Evolutionary conservation across 805 yeast species (phyloP).

Genomic region (Pichia gijzeniarum): DNA sequence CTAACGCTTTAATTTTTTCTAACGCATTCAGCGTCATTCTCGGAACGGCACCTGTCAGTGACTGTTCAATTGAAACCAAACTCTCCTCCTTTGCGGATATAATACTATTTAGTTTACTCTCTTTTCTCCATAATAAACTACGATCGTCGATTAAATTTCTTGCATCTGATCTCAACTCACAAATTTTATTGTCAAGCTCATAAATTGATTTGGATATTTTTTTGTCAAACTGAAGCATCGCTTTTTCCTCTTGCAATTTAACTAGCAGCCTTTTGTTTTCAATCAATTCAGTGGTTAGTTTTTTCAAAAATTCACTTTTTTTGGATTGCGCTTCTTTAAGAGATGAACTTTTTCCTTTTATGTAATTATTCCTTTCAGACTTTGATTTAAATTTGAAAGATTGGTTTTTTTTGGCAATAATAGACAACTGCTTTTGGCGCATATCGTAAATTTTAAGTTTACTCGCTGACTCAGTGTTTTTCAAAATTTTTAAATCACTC

Average conservation of each 20-base stretch:
- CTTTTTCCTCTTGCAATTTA: neutral
- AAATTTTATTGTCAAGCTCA: slow-evolving; percentile 19
- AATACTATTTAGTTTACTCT: slow-evolving; percentile 55
- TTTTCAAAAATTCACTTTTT: slow-evolving; percentile 28
- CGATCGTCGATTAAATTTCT: slow-evolving; percentile 54
- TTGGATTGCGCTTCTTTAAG: slow-evolving; percentile 12
- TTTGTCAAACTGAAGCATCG: slow-evolving; percentile 12
- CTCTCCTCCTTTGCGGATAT: slow-evolving; percentile 49
- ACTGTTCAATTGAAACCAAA: slow-evolving; percentile 44
- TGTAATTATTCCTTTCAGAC: slow-evolving; percentile 63
- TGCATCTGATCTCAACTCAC: slow-evolving; percentile 34
- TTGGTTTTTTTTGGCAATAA: slow-evolving; percentile 69
- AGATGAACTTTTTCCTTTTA: slow-evolving; percentile 43
- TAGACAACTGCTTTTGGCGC: slow-evolving; percentile 47
- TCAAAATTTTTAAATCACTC: slow-evolving; percentile 39
- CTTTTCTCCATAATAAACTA: slow-evolving; percentile 73
- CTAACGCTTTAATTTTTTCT: slow-evolving; percentile 58
- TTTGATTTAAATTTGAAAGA: slow-evolving; percentile 49
- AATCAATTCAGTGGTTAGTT: slow-evolving; percentile 32
- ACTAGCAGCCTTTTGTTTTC: slow-evolving; percentile 26
- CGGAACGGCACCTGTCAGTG: slow-evolving; percentile 68
- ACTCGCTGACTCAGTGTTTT: slow-evolving; percentile 33
- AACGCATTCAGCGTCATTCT: slow-evolving; percentile 65
- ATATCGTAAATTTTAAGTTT: slow-evolving; percentile 36
- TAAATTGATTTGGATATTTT: slow-evolving; percentile 25